Conservation (phyloP, 1,284 basidiomycete genomes). For the Ceratobasidium papillatum region DNA sequence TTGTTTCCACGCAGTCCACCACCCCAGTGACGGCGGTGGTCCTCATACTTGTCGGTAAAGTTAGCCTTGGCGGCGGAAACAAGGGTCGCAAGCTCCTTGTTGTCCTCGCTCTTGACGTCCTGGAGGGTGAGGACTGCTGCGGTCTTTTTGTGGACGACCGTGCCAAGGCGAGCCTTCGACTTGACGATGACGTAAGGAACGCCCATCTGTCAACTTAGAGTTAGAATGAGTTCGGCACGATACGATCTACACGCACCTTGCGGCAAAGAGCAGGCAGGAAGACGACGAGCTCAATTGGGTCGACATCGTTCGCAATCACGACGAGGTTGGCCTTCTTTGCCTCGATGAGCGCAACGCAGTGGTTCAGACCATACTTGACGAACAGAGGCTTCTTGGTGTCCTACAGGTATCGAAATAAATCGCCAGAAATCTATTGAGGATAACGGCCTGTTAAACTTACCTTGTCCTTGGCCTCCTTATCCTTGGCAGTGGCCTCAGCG, state of each 20-base stretch:
- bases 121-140: constrained; percentile 90
- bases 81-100: constrained; percentile 91
- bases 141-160: constrained; percentile 98
- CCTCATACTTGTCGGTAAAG: constrained; percentile 98
- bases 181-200: constrained; percentile 98
- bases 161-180: constrained; percentile 96
- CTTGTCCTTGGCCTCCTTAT: constrained; percentile 77
- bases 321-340: constrained; percentile 98
- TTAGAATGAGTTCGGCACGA: background rate
- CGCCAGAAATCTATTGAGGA: background rate
- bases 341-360: constrained; percentile 93
- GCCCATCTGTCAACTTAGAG: constrained; percentile 70
- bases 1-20: constrained; percentile 95
- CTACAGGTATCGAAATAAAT: constrained; percentile 52
- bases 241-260: constrained; percentile 57
- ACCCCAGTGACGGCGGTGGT: constrained; percentile 91
- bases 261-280: constrained; percentile 98
- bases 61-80: constrained; percentile 96
- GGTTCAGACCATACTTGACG: constrained; percentile 98
- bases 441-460: constrained; percentile 51
- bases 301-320: constrained; percentile 97
- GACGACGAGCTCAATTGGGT: constrained; percentile 98
- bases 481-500: constrained; percentile 80
- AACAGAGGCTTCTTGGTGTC: constrained; percentile 93
- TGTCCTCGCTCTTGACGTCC: constrained; percentile 95